Conservation (phyloP, 2,329 filamentous ascomycete species). For the Colletotrichum liaoningense region DNA sequence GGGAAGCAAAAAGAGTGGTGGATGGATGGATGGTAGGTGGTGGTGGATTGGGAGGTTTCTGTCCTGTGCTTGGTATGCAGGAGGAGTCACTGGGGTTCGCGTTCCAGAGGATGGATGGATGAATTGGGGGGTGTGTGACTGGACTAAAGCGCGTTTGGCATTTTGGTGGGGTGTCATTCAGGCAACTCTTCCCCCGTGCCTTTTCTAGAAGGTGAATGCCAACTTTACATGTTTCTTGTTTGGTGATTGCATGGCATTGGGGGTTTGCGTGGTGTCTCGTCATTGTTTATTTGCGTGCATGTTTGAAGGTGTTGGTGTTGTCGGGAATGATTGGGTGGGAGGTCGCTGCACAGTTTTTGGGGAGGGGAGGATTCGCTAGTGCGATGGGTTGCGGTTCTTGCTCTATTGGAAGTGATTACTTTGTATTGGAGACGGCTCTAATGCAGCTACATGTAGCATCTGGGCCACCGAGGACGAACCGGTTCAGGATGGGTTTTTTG, state of each 20-base stretch:
- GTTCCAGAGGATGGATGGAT: conserved; percentile 1
- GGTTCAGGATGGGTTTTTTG: neutral
- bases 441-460: neutral
- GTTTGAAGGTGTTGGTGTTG: neutral
- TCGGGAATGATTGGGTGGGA: conserved; percentile 14
- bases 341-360: too few species aligned
- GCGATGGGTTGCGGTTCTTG: neutral
- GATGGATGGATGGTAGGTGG: neutral
- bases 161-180: neutral
- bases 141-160: neutral
- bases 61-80: neutral
- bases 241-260: conserved; percentile 11
- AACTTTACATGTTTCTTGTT: neutral
- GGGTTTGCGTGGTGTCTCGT: neutral
- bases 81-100: neutral
- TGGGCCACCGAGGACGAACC: neutral
- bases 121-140: neutral
- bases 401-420: neutral
- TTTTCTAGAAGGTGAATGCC: neutral
- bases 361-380: neutral
- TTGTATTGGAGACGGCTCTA: neutral
- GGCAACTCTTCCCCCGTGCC: too few species aligned
- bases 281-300: neutral
- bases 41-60: neutral
- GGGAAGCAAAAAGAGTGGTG: neutral